Percentiles rank a stretch among this genome's conserved stretches.
phyloP scores from a whole-genome alignment of 2,329 filamentous ascomycete species.

The Fusarium oligoseptatum region DNA sequence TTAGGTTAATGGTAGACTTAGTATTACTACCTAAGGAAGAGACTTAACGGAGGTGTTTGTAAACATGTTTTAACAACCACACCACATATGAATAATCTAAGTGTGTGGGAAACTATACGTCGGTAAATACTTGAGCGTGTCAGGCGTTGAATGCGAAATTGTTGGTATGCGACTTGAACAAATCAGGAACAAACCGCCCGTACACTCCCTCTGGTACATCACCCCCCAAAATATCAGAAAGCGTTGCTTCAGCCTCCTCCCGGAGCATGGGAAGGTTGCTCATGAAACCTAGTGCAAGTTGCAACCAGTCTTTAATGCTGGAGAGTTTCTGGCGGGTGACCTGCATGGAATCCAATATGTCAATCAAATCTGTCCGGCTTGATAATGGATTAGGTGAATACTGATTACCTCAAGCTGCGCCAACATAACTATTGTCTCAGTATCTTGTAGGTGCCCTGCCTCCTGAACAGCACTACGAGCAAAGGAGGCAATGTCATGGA shows the following conservation, averaged over 20 bases:
- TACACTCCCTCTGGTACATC: background rate
- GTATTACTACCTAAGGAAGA: background rate
- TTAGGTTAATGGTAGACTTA: background rate
- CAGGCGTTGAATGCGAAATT: background rate
- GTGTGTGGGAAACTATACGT: background rate
- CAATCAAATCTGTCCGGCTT: background rate
- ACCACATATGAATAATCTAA: background rate
- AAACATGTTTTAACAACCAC: background rate
- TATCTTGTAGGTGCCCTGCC: background rate
- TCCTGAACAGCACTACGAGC: background rate
- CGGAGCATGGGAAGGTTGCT: background rate
- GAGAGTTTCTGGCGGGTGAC: background rate
- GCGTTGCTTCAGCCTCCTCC: background rate
- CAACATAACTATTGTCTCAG: background rate
- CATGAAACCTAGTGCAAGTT: background rate
- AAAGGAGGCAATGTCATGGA: background rate
- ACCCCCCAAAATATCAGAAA: background rate
- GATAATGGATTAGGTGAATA: background rate
- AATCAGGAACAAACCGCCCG: background rate
- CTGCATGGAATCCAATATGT: background rate
- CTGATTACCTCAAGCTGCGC: background rate
- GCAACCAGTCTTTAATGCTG: background rate
- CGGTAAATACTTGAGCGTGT: background rate
- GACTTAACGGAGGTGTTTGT: background rate
- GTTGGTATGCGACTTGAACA: background rate